phyloP scores from a whole-genome alignment of 2,329 filamentous ascomycete genomes.

The Epichloe elymi region DNA sequence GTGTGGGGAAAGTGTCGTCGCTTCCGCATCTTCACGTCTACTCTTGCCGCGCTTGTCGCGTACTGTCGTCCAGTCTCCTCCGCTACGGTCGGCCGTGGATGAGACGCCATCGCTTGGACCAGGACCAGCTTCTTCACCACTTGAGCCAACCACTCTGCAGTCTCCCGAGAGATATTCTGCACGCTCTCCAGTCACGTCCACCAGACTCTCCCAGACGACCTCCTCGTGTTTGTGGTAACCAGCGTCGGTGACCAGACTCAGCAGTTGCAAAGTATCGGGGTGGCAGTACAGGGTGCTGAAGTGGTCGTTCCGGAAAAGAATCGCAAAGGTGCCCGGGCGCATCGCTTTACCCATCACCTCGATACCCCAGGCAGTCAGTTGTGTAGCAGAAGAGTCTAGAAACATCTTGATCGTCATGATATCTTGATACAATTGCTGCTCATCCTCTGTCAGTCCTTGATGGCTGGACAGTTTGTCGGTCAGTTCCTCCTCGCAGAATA shows the following conservation, averaged over 20 bases:
- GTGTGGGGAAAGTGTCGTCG: conserved; percentile 27
- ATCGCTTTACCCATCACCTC: conserved; percentile 59
- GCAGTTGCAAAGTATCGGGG: conserved; percentile 58
- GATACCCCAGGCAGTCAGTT: conserved; percentile 73
- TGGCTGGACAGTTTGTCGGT: conserved; percentile 53
- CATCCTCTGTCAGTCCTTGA: conserved; percentile 49
- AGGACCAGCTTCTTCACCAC: conserved; percentile 9
- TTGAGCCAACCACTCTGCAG: conserved; percentile 66
- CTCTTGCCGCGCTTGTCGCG: conserved; percentile 21
- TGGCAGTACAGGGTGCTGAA: conserved; percentile 92
- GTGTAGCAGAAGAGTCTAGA: conserved; percentile 66
- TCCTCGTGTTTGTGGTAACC: conserved; percentile 82
- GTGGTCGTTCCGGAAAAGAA: conserved; percentile 93
- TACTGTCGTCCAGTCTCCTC: conserved; percentile 44
- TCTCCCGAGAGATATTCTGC: conserved; percentile 83
- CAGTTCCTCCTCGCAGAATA: conserved; percentile 80
- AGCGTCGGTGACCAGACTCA: conserved; percentile 82
- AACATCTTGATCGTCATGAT: conserved; percentile 76
- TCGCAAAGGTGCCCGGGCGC: conserved; percentile 67
- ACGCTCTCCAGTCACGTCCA: conserved; percentile 72
- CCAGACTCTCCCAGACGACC: conserved; percentile 89
- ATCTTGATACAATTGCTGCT: conserved; percentile 72
- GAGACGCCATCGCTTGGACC: conserved; percentile 9
- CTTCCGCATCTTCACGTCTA: conserved; percentile 12
- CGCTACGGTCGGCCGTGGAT: conserved; percentile 11